Evolutionary conservation across 805 yeast genomes (phyloP).

Genomic region (Yamadazyma ubonensis): DNA sequence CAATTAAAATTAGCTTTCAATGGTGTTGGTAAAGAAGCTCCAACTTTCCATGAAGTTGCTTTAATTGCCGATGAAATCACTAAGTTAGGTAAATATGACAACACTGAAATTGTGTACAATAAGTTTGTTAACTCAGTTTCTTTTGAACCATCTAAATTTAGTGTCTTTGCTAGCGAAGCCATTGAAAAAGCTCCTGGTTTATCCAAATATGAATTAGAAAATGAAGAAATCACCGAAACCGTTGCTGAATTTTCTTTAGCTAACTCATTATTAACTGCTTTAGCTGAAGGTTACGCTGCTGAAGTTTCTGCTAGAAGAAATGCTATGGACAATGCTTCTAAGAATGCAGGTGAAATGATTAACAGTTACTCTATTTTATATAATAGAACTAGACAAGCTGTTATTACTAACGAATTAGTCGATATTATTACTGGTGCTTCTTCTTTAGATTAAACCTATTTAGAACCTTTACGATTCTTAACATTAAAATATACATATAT

Average conservation of each 20-base stretch:
- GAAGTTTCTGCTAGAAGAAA: slow-evolving; percentile 98
- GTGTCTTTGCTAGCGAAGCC: slow-evolving; percentile 66
- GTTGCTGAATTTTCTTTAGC: slow-evolving; percentile 86
- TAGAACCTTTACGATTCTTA: slow-evolving; percentile 7
- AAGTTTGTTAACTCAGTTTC: slow-evolving; percentile 84
- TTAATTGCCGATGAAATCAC: slow-evolving; percentile 82
- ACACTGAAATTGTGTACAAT: slow-evolving; percentile 82
- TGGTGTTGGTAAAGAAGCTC: slow-evolving; percentile 96
- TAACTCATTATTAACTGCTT: slow-evolving; percentile 83
- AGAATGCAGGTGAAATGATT: slow-evolving; percentile 99
- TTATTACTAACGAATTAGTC: slow-evolving; percentile 98
- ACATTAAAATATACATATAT: slow-evolving; percentile 5
- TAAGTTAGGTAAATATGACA: slow-evolving; percentile 67
- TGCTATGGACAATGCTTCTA: slow-evolving; percentile 99
- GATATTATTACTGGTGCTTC: slow-evolving; percentile 99
- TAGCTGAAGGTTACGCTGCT: slow-evolving; percentile 98
- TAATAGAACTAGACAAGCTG: slow-evolving; percentile 99
- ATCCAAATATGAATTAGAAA: slow-evolving; percentile 74
- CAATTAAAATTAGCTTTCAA: slow-evolving; percentile 72
- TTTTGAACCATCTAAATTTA: slow-evolving; percentile 75
- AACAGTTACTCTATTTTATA: slow-evolving; percentile 92
- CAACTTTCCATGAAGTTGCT: slow-evolving; percentile 88
- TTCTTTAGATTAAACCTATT: slow-evolving; percentile 69
- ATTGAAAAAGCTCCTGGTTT: slow-evolving; percentile 84
- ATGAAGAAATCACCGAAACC: slow-evolving; percentile 64